Evolutionary conservation across 1,139 yeast genomes (phyloP), one percentile per base, ranked within the genome.

Genomic region (Pichia terricola): DNA sequence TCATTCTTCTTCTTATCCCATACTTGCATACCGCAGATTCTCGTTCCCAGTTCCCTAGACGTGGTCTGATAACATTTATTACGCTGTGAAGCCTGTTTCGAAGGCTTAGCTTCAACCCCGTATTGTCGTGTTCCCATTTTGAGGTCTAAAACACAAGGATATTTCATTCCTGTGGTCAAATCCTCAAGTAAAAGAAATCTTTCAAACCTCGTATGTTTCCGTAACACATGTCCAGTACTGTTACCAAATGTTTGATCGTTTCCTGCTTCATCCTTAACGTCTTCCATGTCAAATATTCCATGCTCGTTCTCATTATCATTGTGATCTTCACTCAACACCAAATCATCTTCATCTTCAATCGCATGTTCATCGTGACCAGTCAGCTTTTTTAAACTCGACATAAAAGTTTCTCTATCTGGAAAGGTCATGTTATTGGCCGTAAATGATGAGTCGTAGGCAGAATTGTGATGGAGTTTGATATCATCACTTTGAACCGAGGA

Each of bases 111-210:
- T 53, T 87, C 95, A 16, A 89, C 82, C n/a, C 99, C 98, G 56
- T 91, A 91, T 63, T 94, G 99, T 44, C 99, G 72, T 0, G 99
- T 89, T 1, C 99, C 99, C 97, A 94, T 91, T 61, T 94, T 94
- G 53, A 94, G 70, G 63, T 94, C 99, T 47, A 94, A 68, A 1
- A 91, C 97, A 60, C 96, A 88, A 0, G 98, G 97, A 49, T 74
- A 75, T 33, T 65, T 68, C 81, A 91, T 77, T 33, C 87, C 86
- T 42, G 81, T 74, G 0, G 97, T 89, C 44, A 94, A 67, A 64
- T 94, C 99, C 59, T 94, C 98, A 44, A 89, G 68, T n/a, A 94
- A 66, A 35, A 94, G 83, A 58, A 88, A 88, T 53, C 94, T 70
- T 61, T 85, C 94, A 41, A 82, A 79, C 43, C 82, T 62, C 2